phyloP scores from a whole-genome alignment of 164 flowering plant species.

The Tinospora cordifolia region DNA sequence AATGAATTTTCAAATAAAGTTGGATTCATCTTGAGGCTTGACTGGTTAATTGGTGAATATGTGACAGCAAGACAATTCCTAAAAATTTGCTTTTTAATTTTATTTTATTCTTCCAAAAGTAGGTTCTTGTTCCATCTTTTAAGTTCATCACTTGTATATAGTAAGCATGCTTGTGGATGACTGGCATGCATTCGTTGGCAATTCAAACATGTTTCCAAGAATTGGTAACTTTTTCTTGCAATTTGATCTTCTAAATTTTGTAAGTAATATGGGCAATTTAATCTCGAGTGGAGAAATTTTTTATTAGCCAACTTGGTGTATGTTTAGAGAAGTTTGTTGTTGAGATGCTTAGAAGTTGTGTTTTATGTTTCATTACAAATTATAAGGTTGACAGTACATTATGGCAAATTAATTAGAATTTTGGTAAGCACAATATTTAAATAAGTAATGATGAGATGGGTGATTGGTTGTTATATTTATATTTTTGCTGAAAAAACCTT shows the following conservation, averaged over 20 bases:
- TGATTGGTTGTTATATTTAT: too few species aligned
- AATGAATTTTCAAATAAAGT: background rate
- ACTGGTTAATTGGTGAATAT: background rate
- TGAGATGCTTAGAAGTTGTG: background rate
- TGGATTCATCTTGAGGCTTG: background rate
- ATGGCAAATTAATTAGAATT: background rate
- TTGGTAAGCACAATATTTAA: too few species aligned
- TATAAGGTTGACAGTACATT: background rate
- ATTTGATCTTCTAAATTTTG: background rate
- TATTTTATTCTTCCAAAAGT: background rate
- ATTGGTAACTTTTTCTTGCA: background rate
- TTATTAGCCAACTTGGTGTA: background rate
- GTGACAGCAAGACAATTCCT: background rate
- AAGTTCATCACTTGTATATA: background rate
- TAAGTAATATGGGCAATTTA: background rate
- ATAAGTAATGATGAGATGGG: too few species aligned
- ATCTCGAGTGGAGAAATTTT: background rate
- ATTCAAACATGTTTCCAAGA: too few species aligned
- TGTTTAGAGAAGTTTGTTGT: background rate
- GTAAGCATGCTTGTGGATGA: background rate
- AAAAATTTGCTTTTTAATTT: background rate
- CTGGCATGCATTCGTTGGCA: too few species aligned
- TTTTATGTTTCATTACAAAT: background rate
- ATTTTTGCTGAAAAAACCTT: background rate
- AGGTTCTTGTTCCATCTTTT: background rate